Percentiles rank a stretch among this genome's conserved stretches.
Evolutionary conservation across 1,284 basidiomycete genomes (phyloP).

Genomic region (Cryptococcus hybrid): DNA sequence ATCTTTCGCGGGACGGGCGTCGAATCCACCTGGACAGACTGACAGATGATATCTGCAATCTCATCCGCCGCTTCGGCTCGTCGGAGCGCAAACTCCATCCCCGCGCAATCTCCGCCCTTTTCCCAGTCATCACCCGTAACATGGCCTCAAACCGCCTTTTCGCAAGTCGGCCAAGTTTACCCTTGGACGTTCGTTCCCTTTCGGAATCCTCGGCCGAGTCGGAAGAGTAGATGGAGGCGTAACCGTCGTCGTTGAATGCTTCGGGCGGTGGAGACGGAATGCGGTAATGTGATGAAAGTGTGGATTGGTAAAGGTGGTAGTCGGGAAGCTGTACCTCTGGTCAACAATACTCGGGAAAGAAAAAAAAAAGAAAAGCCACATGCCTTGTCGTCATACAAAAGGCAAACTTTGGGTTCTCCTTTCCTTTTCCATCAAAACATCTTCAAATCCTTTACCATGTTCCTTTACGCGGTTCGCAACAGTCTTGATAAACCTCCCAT

Average conservation of each 20-base stretch:
- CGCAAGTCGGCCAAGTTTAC: slow-evolving; percentile 70
- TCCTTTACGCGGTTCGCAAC: slow-evolving; percentile 81
- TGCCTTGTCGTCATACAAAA: slow-evolving; percentile 64
- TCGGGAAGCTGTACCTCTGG: slow-evolving; percentile 52
- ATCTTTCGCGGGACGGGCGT: slow-evolving; percentile 96
- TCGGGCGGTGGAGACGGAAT: slow-evolving; percentile 51
- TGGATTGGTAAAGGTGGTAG: slow-evolving; percentile 74
- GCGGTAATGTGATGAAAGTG: slow-evolving; percentile 64
- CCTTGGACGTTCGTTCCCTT: slow-evolving; percentile 68
- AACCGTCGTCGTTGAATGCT: slow-evolving; percentile 85
- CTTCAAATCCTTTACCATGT: slow-evolving; percentile 75
- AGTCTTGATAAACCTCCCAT: slow-evolving; percentile 76
- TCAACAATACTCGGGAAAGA: neutral
- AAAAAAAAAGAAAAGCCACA: slow-evolving; percentile 38
- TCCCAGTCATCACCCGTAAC: slow-evolving; percentile 79
- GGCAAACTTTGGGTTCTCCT: slow-evolving; percentile 64
- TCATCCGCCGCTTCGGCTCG: slow-evolving; percentile 91
- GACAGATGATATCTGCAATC: slow-evolving; percentile 82
- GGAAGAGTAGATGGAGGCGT: slow-evolving; percentile 87
- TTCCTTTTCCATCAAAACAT: slow-evolving; percentile 71
- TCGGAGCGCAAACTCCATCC: slow-evolving; percentile 93
- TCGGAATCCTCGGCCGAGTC: slow-evolving; percentile 89
- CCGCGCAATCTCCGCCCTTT: slow-evolving; percentile 84
- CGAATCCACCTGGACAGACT: slow-evolving; percentile 74
- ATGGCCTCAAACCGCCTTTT: slow-evolving; percentile 82